Evolutionary conservation across 139 green algal genomes (phyloP), one percentile per base, ranked within the genome.

Genomic region (Haematococcus sp.): DNA sequence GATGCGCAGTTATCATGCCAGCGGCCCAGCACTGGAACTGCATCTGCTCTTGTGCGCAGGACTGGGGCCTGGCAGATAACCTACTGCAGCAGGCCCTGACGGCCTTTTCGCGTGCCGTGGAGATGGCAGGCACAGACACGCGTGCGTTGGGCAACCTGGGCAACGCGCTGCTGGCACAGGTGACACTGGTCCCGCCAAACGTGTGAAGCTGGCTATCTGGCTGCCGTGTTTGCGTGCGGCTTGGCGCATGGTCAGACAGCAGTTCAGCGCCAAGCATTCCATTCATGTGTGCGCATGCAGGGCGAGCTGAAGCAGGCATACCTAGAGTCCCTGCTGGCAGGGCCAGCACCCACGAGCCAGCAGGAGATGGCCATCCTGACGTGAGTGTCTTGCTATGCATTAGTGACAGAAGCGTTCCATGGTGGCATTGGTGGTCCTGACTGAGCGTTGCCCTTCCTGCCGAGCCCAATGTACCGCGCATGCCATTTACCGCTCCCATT

Each of bases 301-400:
- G 78, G 78, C 1, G 78, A 84, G 73, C 68, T 84, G 28, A 84
- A 84, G 78, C 70, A 74, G 54, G 59, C 60, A 3, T 84, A 80
- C 78, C 61, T 84, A 63, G 78, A 79, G 34, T 35, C 44, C 2
- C 61, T 84, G 44, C 51, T 43, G 40, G 49, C 68, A 31, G 73
- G 68, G 16, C 73, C 78, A 1, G 43, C 68, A 32, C 78, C 78
- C 33, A 20, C 40, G 13, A 54, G 7, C 3, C 4, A 28, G 2
- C n/a, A 52, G 3, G 78, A 84, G 52, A 19, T 64, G 0, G 51
- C 70, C 28, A 69, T 74, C n/a, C 78, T 80, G 73, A 64, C 63
- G 58, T 72, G 63, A 72, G 73, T 16, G 54, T 22, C 27, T 7
- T 68, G 28, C 60, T 13, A 44, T n/a, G n/a, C n/a, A n/a, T n/a